A percentile compares a stretch with the other conserved stretches of the same genome.
Conservation (phyloP, 2,329 filamentous ascomycete species). For the Trichoderma citrinoviride region DNA sequence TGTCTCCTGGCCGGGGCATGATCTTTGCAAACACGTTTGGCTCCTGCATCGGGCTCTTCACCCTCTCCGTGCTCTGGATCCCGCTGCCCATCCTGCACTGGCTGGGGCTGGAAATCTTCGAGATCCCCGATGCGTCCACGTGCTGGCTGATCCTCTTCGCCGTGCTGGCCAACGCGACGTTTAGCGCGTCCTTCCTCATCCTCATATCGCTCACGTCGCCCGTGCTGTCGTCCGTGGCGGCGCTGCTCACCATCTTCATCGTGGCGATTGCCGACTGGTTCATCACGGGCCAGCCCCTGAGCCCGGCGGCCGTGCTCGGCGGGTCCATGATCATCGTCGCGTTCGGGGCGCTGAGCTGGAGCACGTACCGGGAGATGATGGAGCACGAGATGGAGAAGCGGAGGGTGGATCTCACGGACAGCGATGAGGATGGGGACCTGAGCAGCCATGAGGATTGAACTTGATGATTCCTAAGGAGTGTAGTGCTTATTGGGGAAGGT, state of each 20-base stretch:
- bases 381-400: conserved; percentile 69
- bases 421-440: conserved; percentile 47
- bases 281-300: conserved; percentile 73
- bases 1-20: conserved; percentile 80
- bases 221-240: conserved; percentile 87
- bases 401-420: conserved; percentile 45
- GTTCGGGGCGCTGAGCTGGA: conserved; percentile 84
- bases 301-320: conserved; percentile 72
- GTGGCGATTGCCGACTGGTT: conserved; percentile 91
- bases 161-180: conserved; percentile 83
- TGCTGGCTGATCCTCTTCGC: conserved; percentile 78
- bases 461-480: background rate
- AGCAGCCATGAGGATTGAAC: conserved; percentile 33
- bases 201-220: conserved; percentile 91
- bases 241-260: conserved; percentile 92
- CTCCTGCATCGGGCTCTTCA: conserved; percentile 82
- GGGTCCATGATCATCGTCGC: conserved; percentile 83
- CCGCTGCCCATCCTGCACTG: conserved; percentile 82
- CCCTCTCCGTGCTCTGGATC: conserved; percentile 84
- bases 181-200: conserved; percentile 89
- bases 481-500: background rate
- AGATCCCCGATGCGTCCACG: conserved; percentile 72
- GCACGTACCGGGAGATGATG: conserved; percentile 88
- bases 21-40: conserved; percentile 94
- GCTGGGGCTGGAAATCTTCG: conserved; percentile 76